A percentile compares a stretch with the other conserved stretches of the same genome.
Conservation (phyloP, 2,329 filamentous ascomycete species). For the Xylariales sp. region DNA sequence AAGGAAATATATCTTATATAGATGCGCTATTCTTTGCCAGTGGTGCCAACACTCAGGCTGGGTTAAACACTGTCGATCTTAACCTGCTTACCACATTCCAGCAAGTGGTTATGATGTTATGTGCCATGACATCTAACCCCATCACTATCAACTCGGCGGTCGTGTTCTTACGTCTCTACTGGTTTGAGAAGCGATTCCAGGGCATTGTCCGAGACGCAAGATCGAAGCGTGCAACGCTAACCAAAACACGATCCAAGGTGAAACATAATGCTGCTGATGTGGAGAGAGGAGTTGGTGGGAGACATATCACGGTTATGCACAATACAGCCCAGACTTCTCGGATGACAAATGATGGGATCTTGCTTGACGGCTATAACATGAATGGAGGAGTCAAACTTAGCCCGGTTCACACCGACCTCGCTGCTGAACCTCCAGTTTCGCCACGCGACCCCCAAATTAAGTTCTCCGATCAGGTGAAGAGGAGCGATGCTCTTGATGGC, state of each 20-base stretch:
- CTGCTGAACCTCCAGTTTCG: constrained; percentile 9
- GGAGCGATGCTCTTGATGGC: constrained; percentile 42
- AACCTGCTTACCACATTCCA: constrained; percentile 67
- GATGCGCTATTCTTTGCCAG: constrained; percentile 87
- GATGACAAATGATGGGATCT: constrained; percentile 57
- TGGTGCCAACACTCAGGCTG: constrained; percentile 86
- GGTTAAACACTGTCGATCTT: constrained; percentile 75
- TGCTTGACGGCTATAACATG: constrained; percentile 38
- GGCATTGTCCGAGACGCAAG: constrained; percentile 72
- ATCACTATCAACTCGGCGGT: constrained; percentile 82
- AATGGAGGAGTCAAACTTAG: constrained; percentile 19
- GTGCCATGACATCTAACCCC: constrained; percentile 72
- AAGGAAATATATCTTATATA: constrained; percentile 66
- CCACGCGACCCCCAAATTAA: constrained; percentile 48
- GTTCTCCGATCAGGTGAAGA: constrained; percentile 64
- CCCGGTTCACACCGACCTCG: constrained; percentile 11
- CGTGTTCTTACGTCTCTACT: constrained; percentile 89
- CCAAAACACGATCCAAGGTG: constrained; percentile 54
- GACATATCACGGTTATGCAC: constrained; percentile 64
- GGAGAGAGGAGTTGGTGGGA: constrained; percentile 61
- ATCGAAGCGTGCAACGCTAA: constrained; percentile 58
- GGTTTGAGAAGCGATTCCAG: constrained; percentile 97
- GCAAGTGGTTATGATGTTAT: constrained; percentile 67
- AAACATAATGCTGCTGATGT: constrained; percentile 39
- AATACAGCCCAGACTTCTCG: constrained; percentile 48